Evolutionary conservation across 2,329 filamentous ascomycete species (phyloP), one percentile per base, ranked within the genome.

Genomic region (Zalaria sp.): DNA sequence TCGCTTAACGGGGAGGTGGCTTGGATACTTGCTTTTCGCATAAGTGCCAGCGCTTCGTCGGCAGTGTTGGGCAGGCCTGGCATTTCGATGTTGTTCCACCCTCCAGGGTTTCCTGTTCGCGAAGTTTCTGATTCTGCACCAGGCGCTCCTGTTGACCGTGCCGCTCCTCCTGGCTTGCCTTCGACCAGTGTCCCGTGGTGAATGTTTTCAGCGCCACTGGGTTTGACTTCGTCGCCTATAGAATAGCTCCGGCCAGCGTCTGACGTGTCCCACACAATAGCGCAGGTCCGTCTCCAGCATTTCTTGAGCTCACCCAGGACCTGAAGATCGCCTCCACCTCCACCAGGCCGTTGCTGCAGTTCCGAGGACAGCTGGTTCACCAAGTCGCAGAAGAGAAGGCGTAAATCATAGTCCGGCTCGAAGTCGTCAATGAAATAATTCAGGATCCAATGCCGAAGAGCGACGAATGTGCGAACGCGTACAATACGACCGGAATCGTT

Each of bases 371-470:
- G 57, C 25, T 58, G 57, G 57, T 96, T 95, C 44, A 95, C 70
- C 5, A 87, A 69, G 28, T 78, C 69, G 61, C 89, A 95, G 56
- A 95, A 95, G 10, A 76, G 75, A 4, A 74, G 67, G 5, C 89
- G 79, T 28, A 96, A 68, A 36, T 74, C 67, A 55, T 81, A 79
- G 56, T 88, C 78, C 25, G 81, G 63, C 34, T 93, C 76, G 57
- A 94, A 98, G 57, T 98, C 91, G 56, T 98, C 91, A 42, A 84
- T 73, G 51, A 96, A 98, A 61, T 98, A 98, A 59, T 98, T 98
- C 47, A 98, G 65, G 43, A 96, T 88, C 91, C 91, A 98, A 61
- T 98, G 91, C 43, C 91, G 79, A 36, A 96, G 71, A 5, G 91
- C 91, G 26, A 95, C 91, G 64, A 96, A 98, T 0, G 88, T 93